A percentile compares a stretch with the other conserved stretches of the same genome.
Conservation (phyloP, 768 basidiomycete genomes). For the Cystofilobasidium capitatum region DNA sequence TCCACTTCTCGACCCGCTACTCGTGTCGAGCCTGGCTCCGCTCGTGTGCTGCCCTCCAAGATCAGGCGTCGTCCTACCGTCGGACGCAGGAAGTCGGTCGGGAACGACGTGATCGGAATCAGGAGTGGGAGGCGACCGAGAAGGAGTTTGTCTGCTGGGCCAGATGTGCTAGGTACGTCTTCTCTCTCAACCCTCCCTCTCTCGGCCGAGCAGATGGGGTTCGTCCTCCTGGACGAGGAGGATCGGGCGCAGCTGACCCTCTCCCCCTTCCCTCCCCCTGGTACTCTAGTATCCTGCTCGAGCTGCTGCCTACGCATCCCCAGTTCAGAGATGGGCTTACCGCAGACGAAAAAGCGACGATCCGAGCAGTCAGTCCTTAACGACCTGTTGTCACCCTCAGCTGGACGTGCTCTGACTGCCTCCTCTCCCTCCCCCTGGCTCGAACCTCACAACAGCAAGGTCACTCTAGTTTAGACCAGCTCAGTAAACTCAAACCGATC, state of each 20-base stretch:
- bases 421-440: neutral
- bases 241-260: neutral
- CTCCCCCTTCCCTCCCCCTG: neutral
- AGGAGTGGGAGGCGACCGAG: neutral
- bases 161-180: constrained; percentile 12
- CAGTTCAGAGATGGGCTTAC: constrained; percentile 12
- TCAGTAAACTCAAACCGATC: constrained; percentile 17
- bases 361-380: constrained; percentile 9
- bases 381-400: no score
- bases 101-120: neutral
- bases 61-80: constrained; percentile 11
- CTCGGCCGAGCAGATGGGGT: neutral
- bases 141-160: constrained; percentile 17
- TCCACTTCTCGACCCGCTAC: constrained; percentile 11
- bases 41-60: constrained; percentile 9
- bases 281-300: constrained; percentile 11
- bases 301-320: constrained; percentile 19
- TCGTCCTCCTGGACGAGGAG: neutral
- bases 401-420: neutral
- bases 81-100: neutral
- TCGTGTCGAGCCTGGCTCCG: constrained; percentile 12
- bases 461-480: constrained; percentile 8
- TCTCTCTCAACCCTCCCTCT: no score
- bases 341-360: constrained; percentile 2
- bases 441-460: constrained; percentile 2